These are phyloP conservation scores for Lachnellula cervina DNA, from an alignment of 2,329 filamentous ascomycete genomes.

Conservation along the genomic window DNA sequence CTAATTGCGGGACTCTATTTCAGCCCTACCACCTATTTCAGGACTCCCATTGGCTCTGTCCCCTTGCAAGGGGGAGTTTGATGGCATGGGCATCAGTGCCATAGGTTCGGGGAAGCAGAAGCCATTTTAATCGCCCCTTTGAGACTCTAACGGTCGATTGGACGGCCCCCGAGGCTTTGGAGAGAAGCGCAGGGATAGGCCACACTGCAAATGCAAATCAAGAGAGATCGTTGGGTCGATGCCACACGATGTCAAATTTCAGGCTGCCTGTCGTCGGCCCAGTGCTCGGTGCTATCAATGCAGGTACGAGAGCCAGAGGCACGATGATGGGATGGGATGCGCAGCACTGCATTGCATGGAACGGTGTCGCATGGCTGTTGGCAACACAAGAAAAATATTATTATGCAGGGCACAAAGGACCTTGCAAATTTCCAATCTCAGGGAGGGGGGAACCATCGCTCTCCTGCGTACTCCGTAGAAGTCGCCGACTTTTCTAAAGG, in stretches of 20 bases:
- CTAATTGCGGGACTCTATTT: conserved; percentile 6
- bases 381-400: background rate
- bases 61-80: background rate
- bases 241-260: background rate
- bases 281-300: conserved; percentile 1
- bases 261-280: background rate
- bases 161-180: background rate
- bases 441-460: background rate
- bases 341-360: background rate
- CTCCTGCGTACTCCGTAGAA: background rate
- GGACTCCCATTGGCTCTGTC: background rate
- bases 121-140: background rate
- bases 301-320: conserved; percentile 1
- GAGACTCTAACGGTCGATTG: no score
- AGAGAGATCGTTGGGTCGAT: background rate
- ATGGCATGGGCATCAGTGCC: background rate
- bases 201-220: background rate
- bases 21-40: conserved; percentile 3
- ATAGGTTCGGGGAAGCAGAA: background rate
- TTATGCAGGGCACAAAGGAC: background rate
- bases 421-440: background rate
- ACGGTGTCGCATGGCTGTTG: background rate
- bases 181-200: background rate
- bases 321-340: background rate
- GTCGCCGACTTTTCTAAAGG: background rate